Evolutionary conservation across 2,329 filamentous ascomycete genomes (phyloP).

Genomic region (Erysiphe neolycopersici): DNA sequence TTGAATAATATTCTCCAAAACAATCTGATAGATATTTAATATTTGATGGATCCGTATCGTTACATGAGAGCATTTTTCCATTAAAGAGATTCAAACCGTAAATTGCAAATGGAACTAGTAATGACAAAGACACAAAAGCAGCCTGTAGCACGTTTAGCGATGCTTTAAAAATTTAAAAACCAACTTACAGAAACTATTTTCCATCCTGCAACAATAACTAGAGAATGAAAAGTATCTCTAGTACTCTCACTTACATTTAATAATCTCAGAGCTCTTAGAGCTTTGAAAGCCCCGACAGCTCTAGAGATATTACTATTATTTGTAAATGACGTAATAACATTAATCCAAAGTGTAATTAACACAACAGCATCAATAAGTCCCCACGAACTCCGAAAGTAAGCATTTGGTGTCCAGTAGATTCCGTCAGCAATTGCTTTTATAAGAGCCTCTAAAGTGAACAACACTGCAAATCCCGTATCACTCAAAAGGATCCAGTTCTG

Average conservation of each 20-base stretch:
- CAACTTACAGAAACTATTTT: constrained; percentile 38
- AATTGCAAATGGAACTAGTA: constrained; percentile 88
- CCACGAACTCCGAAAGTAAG: constrained; percentile 90
- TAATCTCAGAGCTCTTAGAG: constrained; percentile 65
- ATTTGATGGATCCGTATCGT: constrained; percentile 29
- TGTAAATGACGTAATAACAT: constrained; percentile 57
- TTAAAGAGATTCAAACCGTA: constrained; percentile 87
- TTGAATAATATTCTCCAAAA: constrained; percentile 54
- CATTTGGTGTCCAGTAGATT: constrained; percentile 89
- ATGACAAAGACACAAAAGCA: constrained; percentile 76
- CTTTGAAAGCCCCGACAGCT: constrained; percentile 91
- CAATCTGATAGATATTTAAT: constrained; percentile 43
- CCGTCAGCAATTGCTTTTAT: constrained; percentile 93
- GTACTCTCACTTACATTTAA: constrained; percentile 93
- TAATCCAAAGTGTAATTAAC: constrained; percentile 82
- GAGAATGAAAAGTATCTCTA: constrained; percentile 83
- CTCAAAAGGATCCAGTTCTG: constrained; percentile 89
- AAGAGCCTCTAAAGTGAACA: constrained; percentile 65
- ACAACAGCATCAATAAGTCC: constrained; percentile 86
- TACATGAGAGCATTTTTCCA: constrained; percentile 55
- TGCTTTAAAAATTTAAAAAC: neutral
- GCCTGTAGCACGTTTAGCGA: constrained; percentile 20
- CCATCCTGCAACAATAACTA: constrained; percentile 82
- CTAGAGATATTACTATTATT: constrained; percentile 67
- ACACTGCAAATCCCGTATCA: constrained; percentile 62